Conservation (phyloP, 2,329 filamentous ascomycete species). For the Pseudogymnoascus sp. region DNA sequence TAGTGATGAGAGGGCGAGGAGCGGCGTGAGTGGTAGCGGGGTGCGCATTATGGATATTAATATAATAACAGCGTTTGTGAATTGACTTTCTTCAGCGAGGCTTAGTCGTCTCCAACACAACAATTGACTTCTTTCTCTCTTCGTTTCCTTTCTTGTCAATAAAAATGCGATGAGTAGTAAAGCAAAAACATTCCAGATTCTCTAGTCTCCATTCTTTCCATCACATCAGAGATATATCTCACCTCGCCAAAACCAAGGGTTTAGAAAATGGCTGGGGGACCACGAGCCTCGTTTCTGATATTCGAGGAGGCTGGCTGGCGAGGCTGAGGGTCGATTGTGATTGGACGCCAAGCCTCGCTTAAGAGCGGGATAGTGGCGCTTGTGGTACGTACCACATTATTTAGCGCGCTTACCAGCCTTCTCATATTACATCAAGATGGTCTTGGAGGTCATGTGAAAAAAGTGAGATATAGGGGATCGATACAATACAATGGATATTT, state of each 20-base stretch:
- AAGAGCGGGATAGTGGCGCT: background rate
- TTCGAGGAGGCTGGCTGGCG: conserved; percentile 5
- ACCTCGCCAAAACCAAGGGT: background rate
- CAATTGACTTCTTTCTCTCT: background rate
- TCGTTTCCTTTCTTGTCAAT: background rate
- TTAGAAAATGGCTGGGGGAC: conserved; percentile 2
- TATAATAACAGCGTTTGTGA: background rate
- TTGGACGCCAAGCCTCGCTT: background rate
- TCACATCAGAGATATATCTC: conserved; percentile 1
- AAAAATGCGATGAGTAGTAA: background rate
- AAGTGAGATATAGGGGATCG: background rate
- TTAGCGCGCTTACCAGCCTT: conserved; percentile 6
- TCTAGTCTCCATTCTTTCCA: conserved; percentile 5
- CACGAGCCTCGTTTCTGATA: background rate
- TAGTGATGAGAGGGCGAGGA: background rate
- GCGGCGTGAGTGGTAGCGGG: background rate
- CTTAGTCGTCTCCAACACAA: background rate
- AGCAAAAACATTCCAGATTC: background rate
- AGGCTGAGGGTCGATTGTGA: background rate
- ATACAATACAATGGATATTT: background rate
- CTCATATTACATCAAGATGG: background rate
- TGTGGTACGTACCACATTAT: background rate
- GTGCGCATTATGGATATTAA: background rate
- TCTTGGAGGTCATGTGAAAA: background rate
- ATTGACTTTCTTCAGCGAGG: background rate